Evolutionary conservation across 768 basidiomycete genomes (phyloP).

Genomic region (Suillus subaureus): DNA sequence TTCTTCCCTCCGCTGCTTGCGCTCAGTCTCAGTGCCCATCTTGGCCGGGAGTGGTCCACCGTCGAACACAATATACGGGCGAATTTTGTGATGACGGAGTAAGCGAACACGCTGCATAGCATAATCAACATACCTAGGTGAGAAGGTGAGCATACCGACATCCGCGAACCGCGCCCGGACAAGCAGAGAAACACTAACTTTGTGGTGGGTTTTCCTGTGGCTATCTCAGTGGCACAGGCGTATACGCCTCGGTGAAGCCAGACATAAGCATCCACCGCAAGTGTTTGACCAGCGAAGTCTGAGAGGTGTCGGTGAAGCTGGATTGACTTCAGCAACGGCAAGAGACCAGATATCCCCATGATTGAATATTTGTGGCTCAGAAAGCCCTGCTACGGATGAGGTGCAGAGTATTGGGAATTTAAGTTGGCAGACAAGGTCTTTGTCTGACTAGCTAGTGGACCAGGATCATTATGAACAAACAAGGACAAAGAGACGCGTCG

Average conservation of each 20-base stretch:
- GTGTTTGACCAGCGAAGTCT: slow-evolving; percentile 79
- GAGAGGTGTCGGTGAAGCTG: slow-evolving; percentile 77
- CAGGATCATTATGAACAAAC: slow-evolving; percentile 20
- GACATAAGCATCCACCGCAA: slow-evolving; percentile 95
- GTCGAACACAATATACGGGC: slow-evolving; percentile 93
- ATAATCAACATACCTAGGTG: slow-evolving; percentile 88
- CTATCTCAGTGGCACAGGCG: slow-evolving; percentile 88
- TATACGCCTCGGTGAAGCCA: slow-evolving; percentile 91
- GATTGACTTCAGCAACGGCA: slow-evolving; percentile 90
- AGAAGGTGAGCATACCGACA: background rate
- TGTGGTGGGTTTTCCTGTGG: slow-evolving; percentile 78
- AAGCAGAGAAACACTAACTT: slow-evolving; percentile 57
- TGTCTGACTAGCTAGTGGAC: slow-evolving; percentile 1
- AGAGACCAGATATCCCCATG: slow-evolving; percentile 93
- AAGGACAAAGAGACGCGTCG: slow-evolving; percentile 35
- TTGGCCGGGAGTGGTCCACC: slow-evolving; percentile 96
- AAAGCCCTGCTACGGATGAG: background rate
- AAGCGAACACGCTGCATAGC: slow-evolving; percentile 91
- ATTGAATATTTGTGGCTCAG: background rate
- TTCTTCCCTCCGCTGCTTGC: slow-evolving; percentile 76
- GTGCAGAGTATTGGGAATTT: background rate
- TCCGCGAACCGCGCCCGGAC: background rate
- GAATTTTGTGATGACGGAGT: slow-evolving; percentile 79
- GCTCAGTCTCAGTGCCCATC: slow-evolving; percentile 81
- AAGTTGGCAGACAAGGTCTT: slow-evolving; percentile 10